Evolutionary conservation across 371 early-diverging fungal species (phyloP), one percentile per base, ranked within the genome.

Genomic region (Rhizopus microsporus): DNA sequence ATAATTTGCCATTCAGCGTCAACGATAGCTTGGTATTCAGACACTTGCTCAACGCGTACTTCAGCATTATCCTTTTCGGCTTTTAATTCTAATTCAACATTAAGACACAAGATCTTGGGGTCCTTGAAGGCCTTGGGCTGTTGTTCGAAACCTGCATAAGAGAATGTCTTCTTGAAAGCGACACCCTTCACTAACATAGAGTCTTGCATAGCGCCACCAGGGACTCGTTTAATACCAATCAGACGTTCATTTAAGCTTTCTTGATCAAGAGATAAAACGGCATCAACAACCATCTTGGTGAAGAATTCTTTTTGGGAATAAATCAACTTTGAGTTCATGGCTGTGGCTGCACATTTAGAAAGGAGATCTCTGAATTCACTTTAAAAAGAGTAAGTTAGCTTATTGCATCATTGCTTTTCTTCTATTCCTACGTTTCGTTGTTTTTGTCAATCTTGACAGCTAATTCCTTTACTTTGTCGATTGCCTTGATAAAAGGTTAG

Each of bases 1-100:
- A 99, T 99, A 60, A 99, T 97, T 67, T 86, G 83, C 99, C 99
- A 99, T 75, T 99, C 99, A 51, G 99, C 99, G 73, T 99, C 99
- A 13, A 99, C 99, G 69, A 99, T 94, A 47, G 94, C 93, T 84
- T 99, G 97, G 80, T 99, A 99, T 65, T 99, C 99, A 72, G 87
- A 79, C 13, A 99, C 98, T 64, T 92, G 89, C 57, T 96, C 93
- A 29, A 99, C 93, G 49, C 98, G 88, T 54, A 99, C 96, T 87
- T 99, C 99, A n/a, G 99, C 99, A 77, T 99, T 99, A 68, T 99
- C 99, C 76, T 94, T 93, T 74, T 99, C 99, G 39, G 98, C 98
- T 85, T 99, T 99, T 74, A 99, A 86, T 82, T 99, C 99, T 54
- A 99, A 82, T 77, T 99, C 99, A 33, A 99, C 94, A 68, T 99